Evolutionary conservation across 2,329 filamentous ascomycete genomes (phyloP), one percentile per base, ranked within the genome.

Genomic region (Sclerotinia glacialis): DNA sequence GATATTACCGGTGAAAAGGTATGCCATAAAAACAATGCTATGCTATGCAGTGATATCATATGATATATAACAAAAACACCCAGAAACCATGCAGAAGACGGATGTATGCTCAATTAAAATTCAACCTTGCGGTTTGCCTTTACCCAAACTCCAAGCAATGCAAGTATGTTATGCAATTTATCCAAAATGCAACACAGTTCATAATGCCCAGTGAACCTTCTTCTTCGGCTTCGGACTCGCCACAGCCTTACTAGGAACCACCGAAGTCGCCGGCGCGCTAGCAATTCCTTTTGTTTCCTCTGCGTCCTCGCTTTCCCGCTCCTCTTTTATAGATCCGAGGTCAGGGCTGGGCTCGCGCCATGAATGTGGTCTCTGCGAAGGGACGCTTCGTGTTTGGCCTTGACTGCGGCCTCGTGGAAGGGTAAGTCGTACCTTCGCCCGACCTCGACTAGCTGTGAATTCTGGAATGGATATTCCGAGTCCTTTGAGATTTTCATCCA

Each of bases 321-420:
- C 75, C 68, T 77, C 75, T 34, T 63, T 67, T 58, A 77, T 77
- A 18, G 71, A 67, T 23, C 66, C 73, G 26, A 77, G 72, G 37
- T 76, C 74, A 31, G 74, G 74, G 63, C 74, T 76, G 18, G 75
- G 75, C 58, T 69, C 68, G 28, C 71, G 69, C 75, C 75, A 77
- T 49, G 72, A 72, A 56, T 72, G 72, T 28, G 71, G 70, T 55
- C 74, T 67, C 46, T 71, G 65, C 3, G 69, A 69, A 31, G 69
- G 70, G 21, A 74, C 23, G 52, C 72, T 76, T 46, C 72, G 67
- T 16, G 72, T 73, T 59, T 72, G 67, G 9, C 73, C 73, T 53
- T 72, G 63, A 23, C 72, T 74, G 50, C 70, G 58, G 28, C 68
- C 67, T 46, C 62, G 49, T 14, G 58, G 58, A 9, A 70, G 66